Evolutionary conservation across 176 grass and related monocot species (phyloP).

Genomic region (Juncus inflexus): DNA sequence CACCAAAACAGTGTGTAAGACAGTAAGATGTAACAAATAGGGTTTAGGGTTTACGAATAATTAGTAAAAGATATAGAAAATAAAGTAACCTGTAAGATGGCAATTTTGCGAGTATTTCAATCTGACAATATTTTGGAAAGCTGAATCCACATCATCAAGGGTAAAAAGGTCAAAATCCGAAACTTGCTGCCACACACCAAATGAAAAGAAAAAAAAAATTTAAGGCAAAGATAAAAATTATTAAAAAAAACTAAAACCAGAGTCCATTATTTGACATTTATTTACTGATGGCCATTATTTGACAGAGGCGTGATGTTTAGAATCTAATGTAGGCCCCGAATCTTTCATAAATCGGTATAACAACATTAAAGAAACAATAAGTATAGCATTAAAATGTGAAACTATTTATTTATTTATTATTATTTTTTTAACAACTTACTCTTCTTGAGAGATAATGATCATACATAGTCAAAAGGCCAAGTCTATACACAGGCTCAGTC

Average conservation of each 20-base stretch:
- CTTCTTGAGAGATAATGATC: constrained; percentile 77
- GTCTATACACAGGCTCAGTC: constrained; percentile 89
- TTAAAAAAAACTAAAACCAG: no score
- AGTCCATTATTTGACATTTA: no score
- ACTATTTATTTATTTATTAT: neutral
- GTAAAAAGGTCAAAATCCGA: constrained; percentile 89
- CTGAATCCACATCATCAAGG: constrained; percentile 83
- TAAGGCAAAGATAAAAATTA: no score
- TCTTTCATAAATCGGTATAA: no score
- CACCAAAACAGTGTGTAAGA: no score
- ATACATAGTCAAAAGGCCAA: constrained; percentile 98
- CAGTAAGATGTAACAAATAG: no score
- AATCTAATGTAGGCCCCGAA: no score
- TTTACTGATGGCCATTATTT: no score
- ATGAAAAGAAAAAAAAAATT: constrained; percentile 8
- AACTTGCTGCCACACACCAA: constrained; percentile 49
- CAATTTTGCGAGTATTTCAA: constrained; percentile 88
- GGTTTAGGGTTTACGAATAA: constrained; percentile 7
- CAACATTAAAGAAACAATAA: no score
- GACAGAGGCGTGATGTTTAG: no score
- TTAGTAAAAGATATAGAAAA: constrained; percentile 10
- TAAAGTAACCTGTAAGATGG: constrained; percentile 71
- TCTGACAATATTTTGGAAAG: constrained; percentile 76
- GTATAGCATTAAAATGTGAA: neutral
- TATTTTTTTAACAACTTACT: constrained; percentile 45